Evolutionary conservation across 805 yeast genomes (phyloP), one percentile per base, ranked within the genome.

Genomic region (Zygotorulaspora florentina): DNA sequence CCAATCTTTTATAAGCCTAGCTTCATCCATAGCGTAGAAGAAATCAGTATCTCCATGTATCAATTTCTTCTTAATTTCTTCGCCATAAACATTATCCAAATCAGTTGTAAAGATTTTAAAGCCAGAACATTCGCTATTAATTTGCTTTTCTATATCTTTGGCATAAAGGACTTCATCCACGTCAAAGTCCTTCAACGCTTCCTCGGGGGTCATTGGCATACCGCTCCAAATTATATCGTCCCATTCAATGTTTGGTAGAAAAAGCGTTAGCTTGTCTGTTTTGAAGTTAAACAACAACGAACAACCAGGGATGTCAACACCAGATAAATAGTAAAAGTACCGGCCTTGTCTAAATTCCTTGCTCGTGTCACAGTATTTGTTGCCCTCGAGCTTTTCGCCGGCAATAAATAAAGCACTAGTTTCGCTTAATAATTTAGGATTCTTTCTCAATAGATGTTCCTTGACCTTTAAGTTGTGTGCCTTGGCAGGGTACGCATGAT

Each of bases 211-310:
- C 42, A 87, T 52, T 4, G 99, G 99, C 66, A 84, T 60, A 0
- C 99, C 99, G 47, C 93, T 83, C 99, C 99, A 91, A 88, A 93
- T 85, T 35, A 91, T 85, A 61, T 87, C 96, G 36, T 93, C 98
- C 35, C 75, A 68, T 59, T 89, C 96, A 33, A 91, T 73, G 43
- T 85, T 77, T 1, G 98, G 97, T 42, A 93, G 71, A 59, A 85
- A 91, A 20, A 91, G 69, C 0, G 82, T 79, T 50, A 88, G 71
- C 43, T 78, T 73, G 36, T 83, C 87, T 6, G 65, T 54, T 2
- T 54, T 59, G 31, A 81, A 58, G 40, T 79, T 71, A 59, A 77
- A 91, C 17, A 85, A 67, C 1, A 87, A 75, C 55, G 79, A 83
- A 28, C 85, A 74, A 1, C 93, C 95, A 0, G 93, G 88, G 40